These are phyloP conservation scores for Talaromyces piceae DNA, from an alignment of 2,329 filamentous ascomycete genomes.

Conservation along the genomic window DNA sequence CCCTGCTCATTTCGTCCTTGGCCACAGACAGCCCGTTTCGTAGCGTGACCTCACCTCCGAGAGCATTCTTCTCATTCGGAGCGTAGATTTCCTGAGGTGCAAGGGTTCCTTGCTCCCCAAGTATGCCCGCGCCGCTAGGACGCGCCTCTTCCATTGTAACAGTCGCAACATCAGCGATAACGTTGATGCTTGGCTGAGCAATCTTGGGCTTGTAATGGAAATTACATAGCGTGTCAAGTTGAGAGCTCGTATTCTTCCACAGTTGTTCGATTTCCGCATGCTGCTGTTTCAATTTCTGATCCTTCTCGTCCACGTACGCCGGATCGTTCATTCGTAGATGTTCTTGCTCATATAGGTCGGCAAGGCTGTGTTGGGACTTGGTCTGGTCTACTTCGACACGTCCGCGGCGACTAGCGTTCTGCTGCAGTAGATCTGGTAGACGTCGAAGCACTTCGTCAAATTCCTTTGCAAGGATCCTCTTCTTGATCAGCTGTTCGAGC, in stretches of 20 bases:
- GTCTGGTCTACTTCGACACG: constrained; percentile 76
- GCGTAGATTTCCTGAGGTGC: constrained; percentile 93
- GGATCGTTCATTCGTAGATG: constrained; percentile 72
- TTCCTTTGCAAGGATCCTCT: constrained; percentile 78
- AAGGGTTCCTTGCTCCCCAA: constrained; percentile 57
- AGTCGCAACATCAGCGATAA: constrained; percentile 84
- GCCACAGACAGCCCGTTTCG: constrained; percentile 72
- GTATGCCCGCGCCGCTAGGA: constrained; percentile 66
- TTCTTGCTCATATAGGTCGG: constrained; percentile 90
- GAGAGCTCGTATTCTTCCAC: constrained; percentile 73
- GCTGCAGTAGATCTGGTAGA: constrained; percentile 64
- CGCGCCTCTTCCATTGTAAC: constrained; percentile 93
- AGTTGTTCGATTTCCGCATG: constrained; percentile 74
- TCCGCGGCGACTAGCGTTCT: constrained; percentile 59
- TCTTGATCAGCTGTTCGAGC: constrained; percentile 90
- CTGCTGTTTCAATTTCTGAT: constrained; percentile 74
- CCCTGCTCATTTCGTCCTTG: constrained; percentile 77
- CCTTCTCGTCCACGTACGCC: constrained; percentile 69
- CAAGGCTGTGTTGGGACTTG: constrained; percentile 79
- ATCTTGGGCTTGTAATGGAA: constrained; percentile 95
- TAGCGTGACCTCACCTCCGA: constrained; percentile 64
- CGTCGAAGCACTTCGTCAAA: constrained; percentile 88
- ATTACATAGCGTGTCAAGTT: constrained; percentile 81
- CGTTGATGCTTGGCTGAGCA: constrained; percentile 69
- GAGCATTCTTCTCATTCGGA: constrained; percentile 58